Base-by-base conservation (phyloP, 2,329 filamentous ascomycete genomes). In the Lachnellula arida region DNA sequence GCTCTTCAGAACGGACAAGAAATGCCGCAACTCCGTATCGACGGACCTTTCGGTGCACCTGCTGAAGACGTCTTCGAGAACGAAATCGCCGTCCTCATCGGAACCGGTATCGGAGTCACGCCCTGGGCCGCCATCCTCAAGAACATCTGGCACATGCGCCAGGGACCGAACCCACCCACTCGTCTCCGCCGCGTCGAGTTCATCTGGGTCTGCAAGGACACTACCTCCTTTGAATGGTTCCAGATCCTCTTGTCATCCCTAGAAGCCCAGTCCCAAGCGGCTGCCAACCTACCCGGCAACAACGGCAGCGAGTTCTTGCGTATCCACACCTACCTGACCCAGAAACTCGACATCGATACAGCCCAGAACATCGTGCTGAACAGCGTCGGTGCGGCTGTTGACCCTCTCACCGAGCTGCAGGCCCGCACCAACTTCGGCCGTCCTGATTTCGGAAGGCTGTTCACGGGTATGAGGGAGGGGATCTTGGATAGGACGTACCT, bases 201-300 rank as follows among this genome's bases (percentile, higher is more conserved):
- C 74, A 95, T 99, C 77, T 99, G 94, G 94, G 87, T 97, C 51
- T 97, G 93, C 81, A 94, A 89, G 72, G 92, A 97, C 69, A 96
- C 92, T 0, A 88, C 84, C 35, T 96, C 92, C 0, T 99, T 99
- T 68, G 94, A 97, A 75, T 99, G 94, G 94, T 97, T 99, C 79
- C 94, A 99, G 72, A 91, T 89, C 1, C 84, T 99, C 0, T 82
- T 99, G 15, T 89, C 89, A 0, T 95, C 90, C 0, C 87, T 99
- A 22, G 94, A 99, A 74, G 80, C 86, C 37, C 94, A 99, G 71
- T 92, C 88, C 49, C 80, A 83, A 57, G 81, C 86, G 66, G 85
- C 84, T 4, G 85, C 86, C 43, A 82, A 81, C 51, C 78, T 86
- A 44, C 82, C 85, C 34, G 86, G 85, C 55, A 84, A 84, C 63